Evolutionary conservation across 805 yeast species (phyloP).

Genomic region (Candida saitoana): DNA sequence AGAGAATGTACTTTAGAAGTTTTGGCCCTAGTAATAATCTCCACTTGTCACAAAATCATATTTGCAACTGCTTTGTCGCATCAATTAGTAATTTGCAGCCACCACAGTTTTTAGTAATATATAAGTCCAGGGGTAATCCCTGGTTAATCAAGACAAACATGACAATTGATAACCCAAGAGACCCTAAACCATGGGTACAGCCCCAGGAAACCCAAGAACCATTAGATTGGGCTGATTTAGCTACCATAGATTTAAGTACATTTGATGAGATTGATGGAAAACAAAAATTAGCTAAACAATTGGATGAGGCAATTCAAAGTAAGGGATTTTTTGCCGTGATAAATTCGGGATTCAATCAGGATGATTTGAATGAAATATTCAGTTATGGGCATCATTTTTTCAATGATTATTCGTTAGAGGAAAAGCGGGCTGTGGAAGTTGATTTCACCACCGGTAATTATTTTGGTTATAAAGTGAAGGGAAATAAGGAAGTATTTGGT

Average conservation of each 20-base stretch:
- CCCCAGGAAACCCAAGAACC: slow-evolving; percentile 23
- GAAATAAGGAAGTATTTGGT: slow-evolving; percentile 27
- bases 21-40: no score
- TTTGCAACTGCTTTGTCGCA: no score
- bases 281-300: slow-evolving; percentile 21
- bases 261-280: slow-evolving; percentile 26
- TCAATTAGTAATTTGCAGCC: neutral
- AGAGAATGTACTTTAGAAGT: no score
- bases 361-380: slow-evolving; percentile 22
- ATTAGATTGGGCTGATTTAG: slow-evolving; percentile 30
- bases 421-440: slow-evolving; percentile 21
- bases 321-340: slow-evolving; percentile 32
- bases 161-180: slow-evolving; percentile 8
- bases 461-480: slow-evolving; percentile 29
- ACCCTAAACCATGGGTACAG: slow-evolving; percentile 17
- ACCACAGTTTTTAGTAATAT: neutral
- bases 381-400: slow-evolving; percentile 26
- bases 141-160: no score
- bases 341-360: slow-evolving; percentile 21
- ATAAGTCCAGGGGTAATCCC: no score
- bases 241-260: slow-evolving; percentile 21
- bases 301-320: slow-evolving; percentile 22
- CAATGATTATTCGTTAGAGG: slow-evolving; percentile 20
- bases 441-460: slow-evolving; percentile 28
- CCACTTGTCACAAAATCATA: no score